Evolutionary conservation across 208 protist species (phyloP).

Genomic region (Acanthamoeba triangularis): DNA sequence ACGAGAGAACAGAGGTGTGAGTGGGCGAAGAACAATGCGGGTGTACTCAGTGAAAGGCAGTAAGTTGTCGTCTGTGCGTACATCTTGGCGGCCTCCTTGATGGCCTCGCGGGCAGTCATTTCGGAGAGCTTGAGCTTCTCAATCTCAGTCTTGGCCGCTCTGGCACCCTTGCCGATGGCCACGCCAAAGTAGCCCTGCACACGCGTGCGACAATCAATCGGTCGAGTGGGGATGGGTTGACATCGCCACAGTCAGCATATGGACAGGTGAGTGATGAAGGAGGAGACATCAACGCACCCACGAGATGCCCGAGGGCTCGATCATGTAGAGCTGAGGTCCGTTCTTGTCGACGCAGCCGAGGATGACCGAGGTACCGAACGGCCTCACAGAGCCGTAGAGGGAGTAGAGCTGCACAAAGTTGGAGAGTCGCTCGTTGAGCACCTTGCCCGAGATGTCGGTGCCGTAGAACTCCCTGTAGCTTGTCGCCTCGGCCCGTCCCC

Average conservation of each 20-base stretch:
- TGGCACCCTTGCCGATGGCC: conserved; percentile 98
- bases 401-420: conserved; percentile 97
- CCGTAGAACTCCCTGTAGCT: conserved; percentile 96
- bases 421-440: conserved; percentile 92
- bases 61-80: conserved; percentile 88
- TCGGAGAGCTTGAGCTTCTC: conserved; percentile 98
- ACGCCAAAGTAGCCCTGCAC: conserved; percentile 95
- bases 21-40: background rate
- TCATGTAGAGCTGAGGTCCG: conserved; percentile 97
- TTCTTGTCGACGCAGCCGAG: conserved; percentile 96
- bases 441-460: conserved; percentile 95
- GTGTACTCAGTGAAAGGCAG: background rate
- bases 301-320: conserved; percentile 97
- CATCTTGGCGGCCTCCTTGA: conserved; percentile 97
- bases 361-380: conserved; percentile 98
- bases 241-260: no score
- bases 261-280: background rate
- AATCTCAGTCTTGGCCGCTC: conserved; percentile 98
- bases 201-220: background rate
- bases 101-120: conserved; percentile 95
- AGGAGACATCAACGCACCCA: conserved; percentile 67
- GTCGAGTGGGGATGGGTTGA: background rate
- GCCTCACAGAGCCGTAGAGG: conserved; percentile 95
- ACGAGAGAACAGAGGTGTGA: background rate
- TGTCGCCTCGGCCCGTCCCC: conserved; percentile 95